Conservation (phyloP, 2,329 filamentous ascomycete genomes). For the Paramyrothecium sp. region DNA sequence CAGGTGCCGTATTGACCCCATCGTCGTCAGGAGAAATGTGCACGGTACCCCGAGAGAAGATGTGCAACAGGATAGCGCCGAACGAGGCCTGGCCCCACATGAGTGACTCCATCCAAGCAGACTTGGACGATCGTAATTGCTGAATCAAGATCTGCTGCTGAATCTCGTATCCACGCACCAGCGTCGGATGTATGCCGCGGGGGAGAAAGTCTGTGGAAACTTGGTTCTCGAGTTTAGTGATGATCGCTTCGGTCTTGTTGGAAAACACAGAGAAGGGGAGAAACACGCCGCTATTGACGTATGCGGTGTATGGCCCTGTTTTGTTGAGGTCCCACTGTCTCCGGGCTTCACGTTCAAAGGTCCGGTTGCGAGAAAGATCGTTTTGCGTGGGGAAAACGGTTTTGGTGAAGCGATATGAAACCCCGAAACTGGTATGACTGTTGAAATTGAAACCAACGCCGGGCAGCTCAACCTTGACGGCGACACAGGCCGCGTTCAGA, state of each 20-base stretch:
- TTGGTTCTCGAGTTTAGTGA: background rate
- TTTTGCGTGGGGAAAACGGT: background rate
- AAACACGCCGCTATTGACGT: slow-evolving; percentile 1
- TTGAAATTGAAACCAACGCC: slow-evolving; percentile 72
- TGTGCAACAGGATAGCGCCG: background rate
- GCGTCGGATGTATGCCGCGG: background rate
- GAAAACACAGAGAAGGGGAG: slow-evolving; percentile 1
- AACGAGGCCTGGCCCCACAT: background rate
- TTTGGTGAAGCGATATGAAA: background rate
- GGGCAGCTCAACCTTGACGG: slow-evolving; percentile 48
- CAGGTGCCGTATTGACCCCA: background rate
- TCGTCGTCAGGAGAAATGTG: background rate
- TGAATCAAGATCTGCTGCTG: background rate
- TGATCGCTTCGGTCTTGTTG: background rate
- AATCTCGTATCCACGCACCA: background rate
- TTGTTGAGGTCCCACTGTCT: background rate
- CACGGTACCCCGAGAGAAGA: background rate
- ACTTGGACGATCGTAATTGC: background rate
- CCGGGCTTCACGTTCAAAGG: background rate
- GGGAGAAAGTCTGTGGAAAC: background rate
- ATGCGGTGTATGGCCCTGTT: background rate
- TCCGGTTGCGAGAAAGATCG: background rate
- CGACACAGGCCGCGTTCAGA: slow-evolving; percentile 37
- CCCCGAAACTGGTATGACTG: background rate
- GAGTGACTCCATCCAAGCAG: background rate